Percentiles rank a stretch among this genome's conserved stretches.
Conservation (phyloP, 2,329 filamentous ascomycete genomes). For the Hypoxylon sp. region DNA sequence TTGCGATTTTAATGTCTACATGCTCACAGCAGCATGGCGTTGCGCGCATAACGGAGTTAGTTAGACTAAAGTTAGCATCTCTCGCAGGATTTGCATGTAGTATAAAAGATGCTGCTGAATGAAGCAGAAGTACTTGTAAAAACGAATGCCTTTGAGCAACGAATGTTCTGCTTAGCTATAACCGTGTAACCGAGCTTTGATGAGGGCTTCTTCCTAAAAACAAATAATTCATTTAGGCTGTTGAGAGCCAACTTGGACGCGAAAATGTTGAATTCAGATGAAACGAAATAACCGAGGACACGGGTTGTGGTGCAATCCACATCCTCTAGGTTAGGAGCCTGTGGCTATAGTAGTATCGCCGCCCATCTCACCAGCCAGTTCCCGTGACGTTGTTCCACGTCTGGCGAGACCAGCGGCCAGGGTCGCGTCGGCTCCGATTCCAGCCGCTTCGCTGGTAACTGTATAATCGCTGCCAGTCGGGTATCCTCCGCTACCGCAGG, state of each 20-base stretch:
- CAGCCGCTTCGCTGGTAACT: conserved; percentile 17
- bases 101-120: conserved; percentile 22
- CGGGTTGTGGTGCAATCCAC: neutral
- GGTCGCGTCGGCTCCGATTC: conserved; percentile 35
- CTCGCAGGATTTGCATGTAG: conserved; percentile 15
- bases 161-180: conserved; percentile 17
- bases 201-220: conserved; percentile 11
- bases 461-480: conserved; percentile 2
- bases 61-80: conserved; percentile 22
- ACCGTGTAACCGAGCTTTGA: conserved; percentile 2
- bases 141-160: conserved; percentile 7
- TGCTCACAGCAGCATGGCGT: conserved; percentile 37
- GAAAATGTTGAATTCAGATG: conserved; percentile 37
- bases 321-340: conserved; percentile 18
- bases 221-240: conserved; percentile 21
- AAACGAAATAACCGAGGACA: conserved; percentile 8
- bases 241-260: conserved; percentile 32
- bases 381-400: conserved; percentile 64
- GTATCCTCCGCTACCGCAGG: neutral
- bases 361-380: conserved; percentile 71
- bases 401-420: conserved; percentile 48
- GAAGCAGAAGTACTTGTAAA: conserved; percentile 19
- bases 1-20: neutral
- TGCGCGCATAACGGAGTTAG: conserved; percentile 31
- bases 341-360: conserved; percentile 62